Evolutionary conservation across 306 rosid genomes (phyloP).

Genomic region (Astragalus membranaceus): DNA sequence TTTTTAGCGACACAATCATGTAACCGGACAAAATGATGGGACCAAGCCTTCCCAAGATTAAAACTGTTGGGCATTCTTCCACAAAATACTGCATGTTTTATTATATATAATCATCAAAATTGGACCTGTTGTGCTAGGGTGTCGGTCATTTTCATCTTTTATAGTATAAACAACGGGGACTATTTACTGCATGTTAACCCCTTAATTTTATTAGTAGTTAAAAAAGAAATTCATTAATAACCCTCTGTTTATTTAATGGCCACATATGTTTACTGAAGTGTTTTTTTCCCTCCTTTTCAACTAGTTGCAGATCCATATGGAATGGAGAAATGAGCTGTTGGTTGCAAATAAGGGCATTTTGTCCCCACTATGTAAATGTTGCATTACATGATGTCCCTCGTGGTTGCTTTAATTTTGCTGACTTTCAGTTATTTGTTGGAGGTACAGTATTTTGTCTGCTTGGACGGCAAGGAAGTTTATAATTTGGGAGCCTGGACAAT

Average conservation of each 20-base stretch:
- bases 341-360: conserved; percentile 26
- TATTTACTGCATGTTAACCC: conserved; percentile 13
- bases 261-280: conserved; percentile 29
- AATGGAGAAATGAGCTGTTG: conserved; percentile 35
- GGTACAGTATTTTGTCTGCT: background rate
- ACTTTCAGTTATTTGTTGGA: conserved; percentile 16
- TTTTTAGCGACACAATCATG: too few relatives aligned
- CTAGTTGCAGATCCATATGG: conserved; percentile 39
- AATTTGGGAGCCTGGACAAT: background rate
- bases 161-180: conserved; percentile 18
- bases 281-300: conserved; percentile 7
- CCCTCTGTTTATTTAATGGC: conserved; percentile 26
- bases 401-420: conserved; percentile 37
- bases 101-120: conserved; percentile 4
- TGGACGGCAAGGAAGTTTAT: conserved; percentile 16
- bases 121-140: conserved; percentile 18
- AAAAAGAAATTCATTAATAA: conserved; percentile 18
- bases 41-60: too few relatives aligned
- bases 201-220: background rate
- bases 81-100: conserved; percentile 8
- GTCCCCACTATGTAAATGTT: conserved; percentile 39
- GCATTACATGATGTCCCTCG: conserved; percentile 14
- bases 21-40: too few relatives aligned
- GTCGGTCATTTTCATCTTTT: conserved; percentile 47
- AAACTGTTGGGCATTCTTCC: too few relatives aligned